Base-by-base conservation (phyloP, 306 rosid genomes). In the Comarum palustre region DNA sequence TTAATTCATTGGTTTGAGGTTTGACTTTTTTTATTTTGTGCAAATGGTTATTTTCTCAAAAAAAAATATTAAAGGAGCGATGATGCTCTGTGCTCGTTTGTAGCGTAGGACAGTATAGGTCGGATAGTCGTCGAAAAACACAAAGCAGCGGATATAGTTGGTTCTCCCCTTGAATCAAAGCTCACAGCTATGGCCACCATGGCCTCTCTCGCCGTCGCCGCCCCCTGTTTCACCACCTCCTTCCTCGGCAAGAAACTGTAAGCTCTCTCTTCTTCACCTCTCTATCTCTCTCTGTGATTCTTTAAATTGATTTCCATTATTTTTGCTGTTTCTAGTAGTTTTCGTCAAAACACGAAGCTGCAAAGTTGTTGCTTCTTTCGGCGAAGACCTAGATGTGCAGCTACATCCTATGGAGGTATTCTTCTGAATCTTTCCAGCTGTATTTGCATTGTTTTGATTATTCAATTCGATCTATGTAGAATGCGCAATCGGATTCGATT, bases 321-420 rank as follows among this genome's bases (percentile, higher is more conserved):
- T 1, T 31, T 29, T 32, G 39, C 8, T 9, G 15, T 2, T 80
- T 20, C 25, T 52, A 89, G 99, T 73, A 50, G 73, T 29, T 66
- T 73, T 73, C 86, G 67, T 39, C 73, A 77, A 72, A 81, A 68
- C 60, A 32, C 82, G 81, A 85, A 72, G 72, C 73, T 41, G 24
- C 61, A 20, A 54, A 25, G 69, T 2, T 46, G 52, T 78, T 24
- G 51, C 57, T 46, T 41, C 47, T 55, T 39, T 67, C 54, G 76
- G 20, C 71, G 55, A 69, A 73, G 82, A 67, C 71, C 83, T 61
- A 82, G 74, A 66, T 94, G 98, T 80, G 83, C 92, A 15, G 83
- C 87, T 51, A 19, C 96, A 38, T 96, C 97, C 6, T 82, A 82
- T 32, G 97, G 78, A 86, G 98, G 97, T 94, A 77, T 55, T 69